A percentile compares a stretch with the other conserved stretches of the same genome.
phyloP scores from a whole-genome alignment of 139 green algal genomes.

The Mychonastes homosphaera region DNA sequence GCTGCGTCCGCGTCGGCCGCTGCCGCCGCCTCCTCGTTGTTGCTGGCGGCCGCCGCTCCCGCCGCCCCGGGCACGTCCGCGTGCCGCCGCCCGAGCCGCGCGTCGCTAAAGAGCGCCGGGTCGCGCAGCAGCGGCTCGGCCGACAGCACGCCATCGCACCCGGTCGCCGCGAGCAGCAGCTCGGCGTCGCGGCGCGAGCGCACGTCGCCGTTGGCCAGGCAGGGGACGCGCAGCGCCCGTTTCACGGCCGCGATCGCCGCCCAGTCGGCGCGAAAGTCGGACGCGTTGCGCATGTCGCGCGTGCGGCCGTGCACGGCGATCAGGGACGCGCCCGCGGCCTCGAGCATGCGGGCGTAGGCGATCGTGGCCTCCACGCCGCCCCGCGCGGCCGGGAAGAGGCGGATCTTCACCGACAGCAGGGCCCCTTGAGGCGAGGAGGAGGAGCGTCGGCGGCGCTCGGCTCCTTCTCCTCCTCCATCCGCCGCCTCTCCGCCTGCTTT shows the following conservation, averaged over 20 bases:
- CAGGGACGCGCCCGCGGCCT: constrained; percentile 70
- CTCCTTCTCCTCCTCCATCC: too few species aligned
- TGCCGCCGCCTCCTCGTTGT: background rate
- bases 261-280: constrained; percentile 60
- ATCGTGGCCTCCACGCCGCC: constrained; percentile 74
- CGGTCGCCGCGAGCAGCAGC: constrained; percentile 59
- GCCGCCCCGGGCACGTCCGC: background rate
- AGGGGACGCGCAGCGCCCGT: constrained; percentile 46
- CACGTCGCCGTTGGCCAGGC: constrained; percentile 87
- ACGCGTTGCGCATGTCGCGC: constrained; percentile 56
- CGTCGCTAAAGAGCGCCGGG: constrained; percentile 63
- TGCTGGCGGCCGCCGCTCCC: background rate
- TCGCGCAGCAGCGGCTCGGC: constrained; percentile 77
- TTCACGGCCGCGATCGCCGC: constrained; percentile 63
- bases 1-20: background rate
- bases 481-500: too few species aligned
- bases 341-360: constrained; percentile 84
- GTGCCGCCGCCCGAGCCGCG: background rate
- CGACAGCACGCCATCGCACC: constrained; percentile 73
- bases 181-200: constrained; percentile 51
- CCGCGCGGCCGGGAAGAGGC: constrained; percentile 76
- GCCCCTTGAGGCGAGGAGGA: background rate
- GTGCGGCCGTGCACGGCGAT: constrained; percentile 91
- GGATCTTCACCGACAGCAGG: constrained; percentile 79
- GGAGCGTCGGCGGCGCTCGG: background rate